A percentile compares a stretch with the other conserved stretches of the same genome.
phyloP scores from a whole-genome alignment of 371 early-diverging fungal genomes.

The Mortierella polycephala region DNA sequence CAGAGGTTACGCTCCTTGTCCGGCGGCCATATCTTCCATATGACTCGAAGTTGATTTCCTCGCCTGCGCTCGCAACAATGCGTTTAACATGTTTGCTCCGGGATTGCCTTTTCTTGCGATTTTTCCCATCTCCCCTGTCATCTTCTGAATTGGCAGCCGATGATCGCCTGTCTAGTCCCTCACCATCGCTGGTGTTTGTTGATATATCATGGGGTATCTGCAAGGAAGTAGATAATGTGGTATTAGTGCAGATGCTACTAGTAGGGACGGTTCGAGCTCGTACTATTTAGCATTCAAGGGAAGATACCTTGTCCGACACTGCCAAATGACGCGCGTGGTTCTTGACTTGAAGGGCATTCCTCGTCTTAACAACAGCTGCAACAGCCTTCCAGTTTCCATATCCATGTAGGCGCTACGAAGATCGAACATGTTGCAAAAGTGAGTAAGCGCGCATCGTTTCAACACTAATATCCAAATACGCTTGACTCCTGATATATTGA shows the following conservation, averaged over 20 bases:
- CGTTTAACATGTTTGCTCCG: constrained; percentile 41
- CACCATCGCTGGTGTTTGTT: constrained; percentile 53
- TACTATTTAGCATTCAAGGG: background rate
- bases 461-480: background rate
- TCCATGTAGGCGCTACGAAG: constrained; percentile 61
- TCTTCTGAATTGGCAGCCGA: constrained; percentile 42
- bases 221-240: background rate
- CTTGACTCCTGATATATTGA: background rate
- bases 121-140: constrained; percentile 11
- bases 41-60: constrained; percentile 16
- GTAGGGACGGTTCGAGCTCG: too few species aligned
- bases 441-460: too few species aligned
- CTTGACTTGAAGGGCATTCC: constrained; percentile 75
- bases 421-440: too few species aligned
- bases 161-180: constrained; percentile 39
- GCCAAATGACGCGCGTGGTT: constrained; percentile 74
- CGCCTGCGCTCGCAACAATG: constrained; percentile 31
- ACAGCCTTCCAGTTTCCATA: constrained; percentile 76
- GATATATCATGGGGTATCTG: constrained; percentile 41
- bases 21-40: constrained; percentile 16
- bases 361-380: constrained; percentile 62
- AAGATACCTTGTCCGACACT: constrained; percentile 58
- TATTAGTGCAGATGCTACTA: too few species aligned
- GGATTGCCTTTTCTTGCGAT: constrained; percentile 16
- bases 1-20: constrained; percentile 42